Evolutionary conservation across 2,329 filamentous ascomycete genomes (phyloP).

Genomic region (Helicocarpus griseus): DNA sequence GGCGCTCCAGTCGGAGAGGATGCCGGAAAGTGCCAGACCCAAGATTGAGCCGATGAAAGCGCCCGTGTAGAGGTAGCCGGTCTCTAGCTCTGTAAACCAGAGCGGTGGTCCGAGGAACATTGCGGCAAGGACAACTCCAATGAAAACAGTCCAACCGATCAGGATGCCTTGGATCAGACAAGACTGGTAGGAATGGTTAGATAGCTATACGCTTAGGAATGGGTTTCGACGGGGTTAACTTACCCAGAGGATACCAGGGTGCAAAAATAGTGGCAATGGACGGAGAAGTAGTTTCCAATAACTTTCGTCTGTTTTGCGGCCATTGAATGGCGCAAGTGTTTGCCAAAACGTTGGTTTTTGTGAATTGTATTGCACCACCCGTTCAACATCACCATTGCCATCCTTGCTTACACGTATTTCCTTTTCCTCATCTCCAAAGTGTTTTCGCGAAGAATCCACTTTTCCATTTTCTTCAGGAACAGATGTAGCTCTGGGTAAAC

Average conservation of each 20-base stretch:
- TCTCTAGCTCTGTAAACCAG: slow-evolving; percentile 70
- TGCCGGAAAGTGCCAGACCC: slow-evolving; percentile 66
- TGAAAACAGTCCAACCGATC: slow-evolving; percentile 94
- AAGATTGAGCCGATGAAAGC: slow-evolving; percentile 74
- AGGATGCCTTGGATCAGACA: slow-evolving; percentile 76
- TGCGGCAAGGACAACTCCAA: slow-evolving; percentile 70
- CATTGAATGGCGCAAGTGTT: slow-evolving; percentile 63
- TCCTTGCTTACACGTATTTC: neutral
- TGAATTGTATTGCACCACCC: neutral
- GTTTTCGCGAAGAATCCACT: neutral
- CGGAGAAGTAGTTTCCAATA: slow-evolving; percentile 58
- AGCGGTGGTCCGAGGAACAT: slow-evolving; percentile 73
- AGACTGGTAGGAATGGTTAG: slow-evolving; percentile 25
- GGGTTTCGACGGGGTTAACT: slow-evolving; percentile 6
- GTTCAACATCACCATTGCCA: neutral
- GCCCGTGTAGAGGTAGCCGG: slow-evolving; percentile 78
- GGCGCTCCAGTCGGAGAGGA: slow-evolving; percentile 64
- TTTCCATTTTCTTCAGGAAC: slow-evolving; percentile 3
- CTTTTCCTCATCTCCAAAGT: neutral
- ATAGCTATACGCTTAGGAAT: slow-evolving; percentile 2
- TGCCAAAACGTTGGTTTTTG: slow-evolving; percentile 47
- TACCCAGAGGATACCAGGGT: slow-evolving; percentile 75
- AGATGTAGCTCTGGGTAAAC: slow-evolving; percentile 4
- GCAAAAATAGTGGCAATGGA: slow-evolving; percentile 71
- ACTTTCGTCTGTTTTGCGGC: slow-evolving; percentile 66